These are phyloP conservation scores for Solanum peruvianum DNA, from an alignment of 257 asterid species.

Conservation along the genomic window DNA sequence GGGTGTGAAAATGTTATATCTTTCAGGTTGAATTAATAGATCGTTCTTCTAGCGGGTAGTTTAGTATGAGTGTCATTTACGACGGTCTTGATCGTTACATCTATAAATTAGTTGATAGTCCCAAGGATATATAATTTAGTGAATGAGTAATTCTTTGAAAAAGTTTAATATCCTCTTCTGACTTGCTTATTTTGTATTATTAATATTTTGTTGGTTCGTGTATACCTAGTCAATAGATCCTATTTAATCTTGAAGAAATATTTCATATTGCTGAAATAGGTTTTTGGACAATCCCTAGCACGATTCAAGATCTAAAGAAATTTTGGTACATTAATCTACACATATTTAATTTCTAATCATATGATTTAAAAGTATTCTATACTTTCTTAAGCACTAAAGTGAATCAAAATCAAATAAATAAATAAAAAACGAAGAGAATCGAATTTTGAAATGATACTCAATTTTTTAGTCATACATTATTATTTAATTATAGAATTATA, in stretches of 20 bases:
- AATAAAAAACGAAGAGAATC: too few species aligned
- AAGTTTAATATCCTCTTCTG: not conserved
- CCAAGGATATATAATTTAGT: not conserved
- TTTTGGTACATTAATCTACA: not conserved
- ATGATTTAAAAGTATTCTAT: too few species aligned
- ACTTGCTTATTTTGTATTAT: not conserved
- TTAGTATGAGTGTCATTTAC: not conserved
- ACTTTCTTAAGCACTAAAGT: not conserved
- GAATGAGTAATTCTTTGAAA: not conserved
- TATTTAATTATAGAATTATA: too few species aligned
- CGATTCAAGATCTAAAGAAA: not conserved
- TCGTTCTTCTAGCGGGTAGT: too few species aligned
- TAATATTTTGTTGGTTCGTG: not conserved
- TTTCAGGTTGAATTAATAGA: too few species aligned
- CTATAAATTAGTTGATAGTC: not conserved
- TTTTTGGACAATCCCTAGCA: not conserved
- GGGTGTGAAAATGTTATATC: too few species aligned
- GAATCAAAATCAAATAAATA: not conserved
- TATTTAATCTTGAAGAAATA: not conserved
- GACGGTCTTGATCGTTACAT: too few species aligned
- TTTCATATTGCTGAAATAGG: not conserved
- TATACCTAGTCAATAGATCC: not conserved
- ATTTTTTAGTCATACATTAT: not conserved
- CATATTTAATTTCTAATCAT: not conserved
- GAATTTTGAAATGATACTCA: not conserved